Percentiles rank a stretch among this genome's conserved stretches.
Conservation (phyloP, 768 basidiomycete species). For the Suillus subalutaceus region DNA sequence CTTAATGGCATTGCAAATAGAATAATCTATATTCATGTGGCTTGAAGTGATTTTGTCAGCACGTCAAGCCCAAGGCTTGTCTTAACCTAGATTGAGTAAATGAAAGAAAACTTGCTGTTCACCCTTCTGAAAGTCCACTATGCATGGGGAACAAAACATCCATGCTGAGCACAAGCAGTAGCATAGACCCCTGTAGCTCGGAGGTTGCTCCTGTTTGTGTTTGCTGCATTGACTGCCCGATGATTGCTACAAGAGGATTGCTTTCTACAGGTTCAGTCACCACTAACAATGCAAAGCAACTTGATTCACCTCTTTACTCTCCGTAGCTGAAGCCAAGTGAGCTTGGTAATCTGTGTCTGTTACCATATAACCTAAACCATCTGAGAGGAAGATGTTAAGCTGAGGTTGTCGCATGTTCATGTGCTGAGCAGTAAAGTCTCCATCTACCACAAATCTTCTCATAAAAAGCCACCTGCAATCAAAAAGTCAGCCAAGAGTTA, state of each 20-base stretch:
- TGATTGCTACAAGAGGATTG: too few relatives aligned
- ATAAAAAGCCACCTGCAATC: background rate
- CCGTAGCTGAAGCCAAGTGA: constrained; percentile 19
- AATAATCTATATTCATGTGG: constrained; percentile 33
- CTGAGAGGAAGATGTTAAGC: constrained; percentile 27
- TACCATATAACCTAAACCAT: constrained; percentile 33
- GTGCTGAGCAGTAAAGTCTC: constrained; percentile 17
- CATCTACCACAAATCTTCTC: constrained; percentile 11
- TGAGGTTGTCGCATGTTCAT: constrained; percentile 25
- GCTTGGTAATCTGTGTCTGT: constrained; percentile 17
- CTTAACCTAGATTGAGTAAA: background rate
- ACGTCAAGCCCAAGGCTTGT: too few relatives aligned
- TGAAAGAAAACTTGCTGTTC: constrained; percentile 21
- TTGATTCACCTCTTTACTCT: constrained; percentile 12
- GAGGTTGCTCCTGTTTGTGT: too few relatives aligned
- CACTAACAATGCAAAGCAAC: too few relatives aligned
- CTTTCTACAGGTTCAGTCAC: too few relatives aligned
- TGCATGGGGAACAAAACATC: constrained; percentile 11
- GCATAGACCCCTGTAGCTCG: too few relatives aligned
- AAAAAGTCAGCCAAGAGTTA: background rate
- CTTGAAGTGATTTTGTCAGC: constrained; percentile 12
- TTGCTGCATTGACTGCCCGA: too few relatives aligned
- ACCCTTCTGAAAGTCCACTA: constrained; percentile 36
- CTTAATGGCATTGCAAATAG: constrained; percentile 22
- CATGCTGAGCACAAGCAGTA: too few relatives aligned